phyloP scores from a whole-genome alignment of 495 filamentous ascomycete species.

The Daldinia childiae region DNA sequence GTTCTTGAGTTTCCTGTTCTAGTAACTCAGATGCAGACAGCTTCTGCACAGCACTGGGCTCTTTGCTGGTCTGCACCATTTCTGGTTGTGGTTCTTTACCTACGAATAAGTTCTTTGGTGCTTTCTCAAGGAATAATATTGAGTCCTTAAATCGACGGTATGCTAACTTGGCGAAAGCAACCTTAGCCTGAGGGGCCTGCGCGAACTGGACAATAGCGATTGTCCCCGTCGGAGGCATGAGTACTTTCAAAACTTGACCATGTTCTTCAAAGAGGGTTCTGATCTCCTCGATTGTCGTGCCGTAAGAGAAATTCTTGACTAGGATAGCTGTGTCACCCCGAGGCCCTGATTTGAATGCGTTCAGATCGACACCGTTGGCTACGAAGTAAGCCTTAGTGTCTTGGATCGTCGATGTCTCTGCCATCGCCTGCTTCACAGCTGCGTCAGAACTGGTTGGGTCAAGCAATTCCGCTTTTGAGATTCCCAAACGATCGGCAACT shows the following conservation, averaged over 20 bases:
- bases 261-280: slow-evolving; percentile 73
- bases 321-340: slow-evolving; percentile 88
- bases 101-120: slow-evolving; percentile 81
- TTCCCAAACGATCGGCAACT: slow-evolving; percentile 82
- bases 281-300: slow-evolving; percentile 74
- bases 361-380: slow-evolving; percentile 85
- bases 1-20: slow-evolving; percentile 63
- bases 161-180: slow-evolving; percentile 82
- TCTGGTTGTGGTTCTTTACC: slow-evolving; percentile 47
- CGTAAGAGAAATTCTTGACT: slow-evolving; percentile 93
- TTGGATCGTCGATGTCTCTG: slow-evolving; percentile 94
- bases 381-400: slow-evolving; percentile 93
- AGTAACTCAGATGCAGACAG: slow-evolving; percentile 61
- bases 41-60: slow-evolving; percentile 53
- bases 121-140: slow-evolving; percentile 92
- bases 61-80: slow-evolving; percentile 23
- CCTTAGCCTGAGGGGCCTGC: slow-evolving; percentile 76
- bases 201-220: slow-evolving; percentile 92
- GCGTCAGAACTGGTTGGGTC: slow-evolving; percentile 94
- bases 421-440: slow-evolving; percentile 94
- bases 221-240: slow-evolving; percentile 92
- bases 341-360: slow-evolving; percentile 84
- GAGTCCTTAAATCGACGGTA: slow-evolving; percentile 92
- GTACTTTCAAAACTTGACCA: slow-evolving; percentile 75
- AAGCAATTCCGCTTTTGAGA: slow-evolving; percentile 88